Percentiles rank a stretch among this genome's conserved stretches.
Conservation (phyloP, 176 grass and related monocot genomes). For the Juncus effusus region DNA sequence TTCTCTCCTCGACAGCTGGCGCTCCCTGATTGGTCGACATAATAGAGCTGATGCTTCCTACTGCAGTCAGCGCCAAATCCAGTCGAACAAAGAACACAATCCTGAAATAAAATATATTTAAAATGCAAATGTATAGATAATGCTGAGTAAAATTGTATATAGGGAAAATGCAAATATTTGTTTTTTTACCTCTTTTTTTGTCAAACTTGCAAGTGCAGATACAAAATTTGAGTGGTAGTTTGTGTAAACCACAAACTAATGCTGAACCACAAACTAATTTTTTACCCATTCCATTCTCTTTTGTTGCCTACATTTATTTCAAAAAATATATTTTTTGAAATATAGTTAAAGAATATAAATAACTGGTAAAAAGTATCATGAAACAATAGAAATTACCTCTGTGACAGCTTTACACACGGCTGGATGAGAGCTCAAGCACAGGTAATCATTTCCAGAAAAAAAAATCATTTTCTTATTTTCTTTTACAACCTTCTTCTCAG, state of each 20-base stretch:
- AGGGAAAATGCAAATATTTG: background rate
- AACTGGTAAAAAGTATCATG: no score
- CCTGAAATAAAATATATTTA: conserved; percentile 11
- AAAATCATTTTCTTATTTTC: conserved; percentile 21
- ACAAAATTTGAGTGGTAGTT: conserved; percentile 33
- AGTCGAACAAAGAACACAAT: conserved; percentile 42
- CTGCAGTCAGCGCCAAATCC: conserved; percentile 39
- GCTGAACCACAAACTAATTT: conserved; percentile 44
- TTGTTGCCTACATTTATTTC: conserved; percentile 27
- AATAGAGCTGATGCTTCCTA: conserved; percentile 38
- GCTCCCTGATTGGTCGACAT: conserved; percentile 11
- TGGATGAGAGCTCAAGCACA: conserved; percentile 45
- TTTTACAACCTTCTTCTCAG: background rate
- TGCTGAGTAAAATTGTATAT: background rate
- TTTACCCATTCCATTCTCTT: conserved; percentile 37
- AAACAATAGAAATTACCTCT: no score
- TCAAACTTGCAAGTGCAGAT: conserved; percentile 27
- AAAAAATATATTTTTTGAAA: background rate
- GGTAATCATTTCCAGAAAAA: conserved; percentile 42
- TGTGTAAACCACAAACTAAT: conserved; percentile 40
- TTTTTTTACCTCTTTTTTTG: conserved; percentile 30
- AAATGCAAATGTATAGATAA: background rate
- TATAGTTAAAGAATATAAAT: conserved; percentile 6
- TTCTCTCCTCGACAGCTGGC: conserved; percentile 22
- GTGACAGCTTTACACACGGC: conserved; percentile 30